Percentiles rank a stretch among this genome's conserved stretches.
Evolutionary conservation across 2,329 filamentous ascomycete genomes (phyloP).

Genomic region (Calonectria fujianensis): DNA sequence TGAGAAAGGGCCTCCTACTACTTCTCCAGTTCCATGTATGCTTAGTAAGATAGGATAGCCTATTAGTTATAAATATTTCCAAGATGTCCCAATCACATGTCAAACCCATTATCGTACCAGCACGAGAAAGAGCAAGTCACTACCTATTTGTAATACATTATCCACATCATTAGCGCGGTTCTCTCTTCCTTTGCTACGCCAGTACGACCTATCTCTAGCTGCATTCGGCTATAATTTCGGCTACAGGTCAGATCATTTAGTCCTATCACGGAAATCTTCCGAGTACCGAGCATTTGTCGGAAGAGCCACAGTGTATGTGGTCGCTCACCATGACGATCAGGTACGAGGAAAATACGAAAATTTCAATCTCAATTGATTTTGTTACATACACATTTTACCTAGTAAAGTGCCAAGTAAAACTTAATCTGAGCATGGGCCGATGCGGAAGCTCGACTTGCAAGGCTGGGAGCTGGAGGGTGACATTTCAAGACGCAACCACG

Average conservation of each 20-base stretch:
- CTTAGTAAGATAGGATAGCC: background rate
- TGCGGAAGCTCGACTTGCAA: background rate
- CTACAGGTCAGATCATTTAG: background rate
- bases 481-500: background rate
- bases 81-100: background rate
- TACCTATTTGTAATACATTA: background rate
- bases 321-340: background rate
- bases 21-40: too few relatives aligned
- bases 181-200: background rate
- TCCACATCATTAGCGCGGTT: background rate
- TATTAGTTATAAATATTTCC: background rate
- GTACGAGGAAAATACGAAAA: background rate
- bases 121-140: too few relatives aligned
- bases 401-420: background rate
- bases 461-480: background rate
- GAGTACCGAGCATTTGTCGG: slow-evolving; percentile 1
- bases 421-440: slow-evolving; percentile 5
- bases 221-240: slow-evolving; percentile 15
- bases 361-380: background rate
- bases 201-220: background rate
- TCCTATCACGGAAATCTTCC: slow-evolving; percentile 23
- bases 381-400: background rate
- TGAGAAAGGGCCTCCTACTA: too few relatives aligned
- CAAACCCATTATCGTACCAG: too few relatives aligned
- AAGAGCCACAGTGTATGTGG: background rate